These are phyloP conservation scores for Pseudogymnoascus sp. DNA, from an alignment of 2,329 filamentous ascomycete genomes.

Conservation along the genomic window DNA sequence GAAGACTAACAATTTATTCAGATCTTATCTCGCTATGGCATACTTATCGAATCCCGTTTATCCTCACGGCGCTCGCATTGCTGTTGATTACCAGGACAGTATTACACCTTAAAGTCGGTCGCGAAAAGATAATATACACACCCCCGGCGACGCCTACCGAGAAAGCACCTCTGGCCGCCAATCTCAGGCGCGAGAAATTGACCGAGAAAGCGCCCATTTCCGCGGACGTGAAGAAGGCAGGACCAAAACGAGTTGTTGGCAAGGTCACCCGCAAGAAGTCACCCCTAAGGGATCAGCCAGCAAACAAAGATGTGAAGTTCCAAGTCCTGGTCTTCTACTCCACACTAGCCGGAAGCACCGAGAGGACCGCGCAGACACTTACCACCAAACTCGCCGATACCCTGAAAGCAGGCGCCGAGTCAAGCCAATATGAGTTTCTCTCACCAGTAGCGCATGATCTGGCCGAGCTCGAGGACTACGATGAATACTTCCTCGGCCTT, in stretches of 20 bases:
- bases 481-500: constrained; percentile 79
- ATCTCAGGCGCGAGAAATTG: neutral
- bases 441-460: constrained; percentile 65
- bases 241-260: constrained; percentile 30
- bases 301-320: constrained; percentile 36
- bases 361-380: constrained; percentile 60
- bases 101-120: constrained; percentile 25
- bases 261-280: constrained; percentile 22
- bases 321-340: constrained; percentile 82
- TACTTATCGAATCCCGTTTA: constrained; percentile 35
- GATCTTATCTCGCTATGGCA: constrained; percentile 35
- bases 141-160: constrained; percentile 18
- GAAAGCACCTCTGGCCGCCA: constrained; percentile 11
- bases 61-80: constrained; percentile 31
- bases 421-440: constrained; percentile 32
- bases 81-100: constrained; percentile 29
- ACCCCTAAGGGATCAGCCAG: constrained; percentile 24
- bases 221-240: constrained; percentile 27
- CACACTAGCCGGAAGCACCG: constrained; percentile 76
- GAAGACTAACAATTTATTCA: constrained; percentile 10
- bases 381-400: constrained; percentile 29
- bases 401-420: constrained; percentile 16
- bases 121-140: constrained; percentile 25
- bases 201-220: neutral
- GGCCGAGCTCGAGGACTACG: constrained; percentile 71